Evolutionary conservation across 257 asterid genomes (phyloP).

Genomic region (Fraxinus quadrangulata): DNA sequence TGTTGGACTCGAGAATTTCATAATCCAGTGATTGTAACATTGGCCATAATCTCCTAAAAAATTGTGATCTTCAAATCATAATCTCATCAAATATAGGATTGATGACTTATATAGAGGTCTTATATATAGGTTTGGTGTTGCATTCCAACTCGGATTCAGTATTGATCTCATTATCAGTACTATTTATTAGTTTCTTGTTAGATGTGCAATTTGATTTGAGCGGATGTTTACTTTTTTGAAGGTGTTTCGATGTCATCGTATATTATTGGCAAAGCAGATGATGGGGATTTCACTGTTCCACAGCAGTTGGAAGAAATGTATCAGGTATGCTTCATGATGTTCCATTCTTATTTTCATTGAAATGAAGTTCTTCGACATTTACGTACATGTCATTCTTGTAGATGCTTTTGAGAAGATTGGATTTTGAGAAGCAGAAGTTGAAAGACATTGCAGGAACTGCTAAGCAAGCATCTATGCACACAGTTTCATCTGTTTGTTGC

Average conservation of each 20-base stretch:
- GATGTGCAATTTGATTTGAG: conserved; percentile 10
- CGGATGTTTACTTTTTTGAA: conserved; percentile 27
- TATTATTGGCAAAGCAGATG: conserved; percentile 48
- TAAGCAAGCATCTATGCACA: conserved; percentile 30
- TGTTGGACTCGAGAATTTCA: background rate
- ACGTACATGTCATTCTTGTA: conserved; percentile 27
- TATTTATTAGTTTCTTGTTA: background rate
- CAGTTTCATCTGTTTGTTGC: conserved; percentile 56
- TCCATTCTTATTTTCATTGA: conserved; percentile 10
- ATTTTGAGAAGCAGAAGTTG: conserved; percentile 59
- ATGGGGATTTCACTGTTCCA: conserved; percentile 38
- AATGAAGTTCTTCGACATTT: conserved; percentile 19
- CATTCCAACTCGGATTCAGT: background rate
- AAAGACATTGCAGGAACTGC: conserved; percentile 30
- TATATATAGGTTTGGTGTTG: background rate
- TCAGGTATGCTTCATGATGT: conserved; percentile 46
- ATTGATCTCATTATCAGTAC: background rate
- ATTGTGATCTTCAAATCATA: background rate
- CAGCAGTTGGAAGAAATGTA: conserved; percentile 78
- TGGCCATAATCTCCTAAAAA: background rate
- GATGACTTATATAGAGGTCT: background rate
- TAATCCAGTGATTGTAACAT: background rate
- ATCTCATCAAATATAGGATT: background rate
- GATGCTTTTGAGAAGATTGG: conserved; percentile 64
- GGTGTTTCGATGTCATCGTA: conserved; percentile 79